Evolutionary conservation across 2,329 filamentous ascomycete genomes (phyloP), one percentile per base, ranked within the genome.

Genomic region (Epichloe aotearoae): DNA sequence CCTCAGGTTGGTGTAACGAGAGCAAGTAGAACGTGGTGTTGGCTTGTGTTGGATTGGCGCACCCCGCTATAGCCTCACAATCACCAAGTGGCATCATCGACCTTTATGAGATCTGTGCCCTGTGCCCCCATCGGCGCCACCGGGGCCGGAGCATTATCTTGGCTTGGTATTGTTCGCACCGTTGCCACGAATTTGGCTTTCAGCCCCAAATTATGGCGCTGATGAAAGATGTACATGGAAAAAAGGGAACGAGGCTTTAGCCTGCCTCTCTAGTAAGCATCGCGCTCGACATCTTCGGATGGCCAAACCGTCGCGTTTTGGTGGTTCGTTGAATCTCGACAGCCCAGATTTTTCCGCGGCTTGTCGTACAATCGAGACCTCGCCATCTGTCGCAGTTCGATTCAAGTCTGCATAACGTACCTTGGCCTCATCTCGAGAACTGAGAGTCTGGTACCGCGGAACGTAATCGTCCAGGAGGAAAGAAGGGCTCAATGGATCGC

Each of bases 351-450:
- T 71, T 57, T 81, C 74, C 1, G 87, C 88, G 2, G 84, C 85
- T 56, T 74, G 73, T 50, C 78, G 74, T 2, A 91, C 84, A 4
- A 69, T 71, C 0, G 75, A 78, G 7, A 91, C 67, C 63, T 94
- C 87, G 2, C 79, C 71, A 37, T 75, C 67, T 2, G 55, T 59
- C 14, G 61, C 58, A 79, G 71, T n/a, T 37, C 86, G 79, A 62
- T 93, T 91, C 61, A 93, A 87, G 40, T 93, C 86, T 17, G 75
- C 73, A 65, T 91, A 93, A 34, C 85, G 72, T 4, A 84, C 73
- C 52, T 77, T 82, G 2, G 85, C 75, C 4, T 79, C 82, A 49
- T 90, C 83, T 3, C 77, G 64, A 1, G 84, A 79, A 2, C 81
- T 80, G 12, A 93, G 73, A 4, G 78, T 73, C 57, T 83, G 76